phyloP scores from a whole-genome alignment of 2,329 filamentous ascomycete genomes.

The Aaosphaeria pasadenensis region DNA sequence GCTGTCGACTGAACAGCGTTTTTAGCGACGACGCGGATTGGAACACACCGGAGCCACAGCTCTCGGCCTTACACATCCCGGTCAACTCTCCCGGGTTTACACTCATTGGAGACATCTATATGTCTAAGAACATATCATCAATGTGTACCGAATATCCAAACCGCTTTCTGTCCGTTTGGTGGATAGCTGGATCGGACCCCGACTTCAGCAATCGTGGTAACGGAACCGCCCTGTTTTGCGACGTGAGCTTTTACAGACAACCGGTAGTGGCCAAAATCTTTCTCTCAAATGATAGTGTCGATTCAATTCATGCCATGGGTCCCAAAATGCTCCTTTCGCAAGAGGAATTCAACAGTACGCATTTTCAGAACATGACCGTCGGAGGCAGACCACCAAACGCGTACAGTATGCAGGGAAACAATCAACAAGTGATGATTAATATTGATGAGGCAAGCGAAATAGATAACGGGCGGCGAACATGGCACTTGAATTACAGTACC shows the following conservation, averaged over 20 bases:
- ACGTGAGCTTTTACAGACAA: not conserved
- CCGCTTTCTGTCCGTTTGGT: not conserved
- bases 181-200: not conserved
- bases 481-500: not conserved
- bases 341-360: not conserved
- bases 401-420: not conserved
- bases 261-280: not conserved
- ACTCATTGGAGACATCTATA: not conserved
- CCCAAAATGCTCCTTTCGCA: not conserved
- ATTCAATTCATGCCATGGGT: not conserved
- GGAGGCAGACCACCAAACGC: not conserved
- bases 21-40: not conserved
- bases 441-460: not conserved
- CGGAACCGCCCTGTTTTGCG: not conserved
- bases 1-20: not conserved
- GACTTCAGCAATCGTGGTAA: not conserved
- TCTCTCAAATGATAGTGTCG: not conserved
- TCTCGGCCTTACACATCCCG: not conserved
- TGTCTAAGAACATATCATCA: not conserved
- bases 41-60: not conserved
- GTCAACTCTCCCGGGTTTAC: not conserved
- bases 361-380: not conserved
- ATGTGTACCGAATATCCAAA: not conserved
- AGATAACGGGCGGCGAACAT: not conserved
- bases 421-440: not conserved